A percentile compares a stretch with the other conserved stretches of the same genome.
These are phyloP conservation scores for Stemphylium vesicarium DNA, from an alignment of 2,329 filamentous ascomycete genomes.

Conservation along the genomic window DNA sequence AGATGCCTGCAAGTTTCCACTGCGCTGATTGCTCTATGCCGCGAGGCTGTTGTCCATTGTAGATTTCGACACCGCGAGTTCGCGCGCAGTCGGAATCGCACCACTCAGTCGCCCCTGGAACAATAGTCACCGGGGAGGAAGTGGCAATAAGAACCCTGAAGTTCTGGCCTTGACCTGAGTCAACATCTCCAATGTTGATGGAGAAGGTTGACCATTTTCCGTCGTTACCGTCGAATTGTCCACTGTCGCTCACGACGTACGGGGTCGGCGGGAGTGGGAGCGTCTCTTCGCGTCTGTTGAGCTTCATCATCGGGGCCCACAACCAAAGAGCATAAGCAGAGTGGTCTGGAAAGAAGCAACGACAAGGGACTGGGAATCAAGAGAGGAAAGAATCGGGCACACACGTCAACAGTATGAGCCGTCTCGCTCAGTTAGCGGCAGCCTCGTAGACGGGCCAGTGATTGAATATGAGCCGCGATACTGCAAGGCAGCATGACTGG, in stretches of 20 bases:
- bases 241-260: slow-evolving; percentile 24
- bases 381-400: slow-evolving; percentile 18
- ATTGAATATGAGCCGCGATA: slow-evolving; percentile 17
- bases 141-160: slow-evolving; percentile 46
- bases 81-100: slow-evolving; percentile 37
- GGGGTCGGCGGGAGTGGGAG: slow-evolving; percentile 20
- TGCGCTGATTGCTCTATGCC: slow-evolving; percentile 27
- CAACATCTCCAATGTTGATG: slow-evolving; percentile 47
- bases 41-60: slow-evolving; percentile 19
- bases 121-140: slow-evolving; percentile 29
- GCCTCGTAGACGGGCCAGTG: slow-evolving; percentile 24
- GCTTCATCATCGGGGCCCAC: slow-evolving; percentile 27
- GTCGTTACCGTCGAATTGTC: slow-evolving; percentile 48
- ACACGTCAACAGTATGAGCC: slow-evolving; percentile 20
- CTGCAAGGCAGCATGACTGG: slow-evolving; percentile 13
- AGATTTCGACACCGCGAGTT: slow-evolving; percentile 35
- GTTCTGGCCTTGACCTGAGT: slow-evolving; percentile 41
- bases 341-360: slow-evolving; percentile 10
- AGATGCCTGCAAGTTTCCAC: slow-evolving; percentile 26
- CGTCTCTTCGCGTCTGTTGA: slow-evolving; percentile 29
- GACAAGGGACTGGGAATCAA: slow-evolving; percentile 20
- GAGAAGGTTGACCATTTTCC: slow-evolving; percentile 52
- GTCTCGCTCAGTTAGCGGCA: slow-evolving; percentile 22
- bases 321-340: slow-evolving; percentile 19
- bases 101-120: slow-evolving; percentile 36